Evolutionary conservation across 768 basidiomycete genomes (phyloP), one percentile per base, ranked within the genome.

Genomic region (Mycena galopus): DNA sequence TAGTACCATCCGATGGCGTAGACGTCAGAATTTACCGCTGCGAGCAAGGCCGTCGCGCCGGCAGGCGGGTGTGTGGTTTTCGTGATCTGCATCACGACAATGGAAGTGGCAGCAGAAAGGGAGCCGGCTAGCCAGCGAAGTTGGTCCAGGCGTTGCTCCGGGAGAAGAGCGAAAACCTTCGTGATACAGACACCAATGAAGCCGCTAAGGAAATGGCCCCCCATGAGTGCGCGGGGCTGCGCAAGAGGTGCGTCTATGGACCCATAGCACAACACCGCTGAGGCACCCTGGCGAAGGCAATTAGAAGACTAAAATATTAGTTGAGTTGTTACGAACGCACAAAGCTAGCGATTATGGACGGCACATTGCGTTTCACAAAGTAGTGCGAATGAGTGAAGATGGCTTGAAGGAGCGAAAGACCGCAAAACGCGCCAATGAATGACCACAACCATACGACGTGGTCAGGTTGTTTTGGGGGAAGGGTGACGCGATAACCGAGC

Each of bases 41-140:
- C 85, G 12, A 90, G 80, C 37, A 90, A 80, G 25, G 89, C 88
- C 1, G 88, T 89, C n/a, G 88, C 89, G 67, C 89, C 90, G 61
- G 88, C 88, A 25, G 89, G 89, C 3, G 89, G 89, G 75, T 90
- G 89, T 11, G 84, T 85, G 8, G 86, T 90, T 12, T 77, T 77
- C 11, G 88, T 88, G 60, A 89, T 80, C 73, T 89, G 87, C 89
- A 90, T 89, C 27, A 82, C 75, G 21, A 88, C 85, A 42, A 88
- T 76, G 27, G 85, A 65, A 19, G 80, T 73, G 1, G 86, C 85
- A 63, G 84, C 85, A 0, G 87, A 82, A 1, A 89, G 77, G 0
- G 87, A 86, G 7, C 82, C 88, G 11, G 85, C 84, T 16, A 90
- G 79, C 89, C 88, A 91, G 55, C 81, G 71, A 30, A 89, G 76